Evolutionary conservation across 2,329 filamentous ascomycete genomes (phyloP).

Genomic region (Fusarium siculi): DNA sequence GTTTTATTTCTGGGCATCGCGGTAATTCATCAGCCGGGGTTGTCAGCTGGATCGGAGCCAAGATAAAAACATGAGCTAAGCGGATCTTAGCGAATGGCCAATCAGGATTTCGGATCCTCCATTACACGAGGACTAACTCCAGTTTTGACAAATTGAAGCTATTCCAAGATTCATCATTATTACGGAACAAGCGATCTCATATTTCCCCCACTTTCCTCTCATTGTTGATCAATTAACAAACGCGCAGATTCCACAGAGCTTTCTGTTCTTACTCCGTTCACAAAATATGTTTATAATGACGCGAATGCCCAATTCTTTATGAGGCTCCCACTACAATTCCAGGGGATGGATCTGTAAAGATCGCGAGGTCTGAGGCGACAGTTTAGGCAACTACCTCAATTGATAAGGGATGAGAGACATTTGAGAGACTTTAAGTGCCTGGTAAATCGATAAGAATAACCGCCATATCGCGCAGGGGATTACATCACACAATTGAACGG

Average conservation of each 20-base stretch:
- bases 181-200: fast-evolving
- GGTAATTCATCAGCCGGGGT: conserved; percentile 24
- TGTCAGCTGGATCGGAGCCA: conserved; percentile 12
- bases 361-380: no score
- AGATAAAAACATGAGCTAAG: neutral
- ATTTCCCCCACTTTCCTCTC: fast-evolving
- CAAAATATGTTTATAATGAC: fast-evolving
- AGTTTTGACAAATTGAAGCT: neutral
- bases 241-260: no score
- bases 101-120: fast-evolving
- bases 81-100: fast-evolving
- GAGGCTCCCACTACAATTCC: no score
- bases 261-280: no score
- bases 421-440: fast-evolving
- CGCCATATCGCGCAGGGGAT: neutral
- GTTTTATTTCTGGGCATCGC: neutral
- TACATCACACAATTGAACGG: no score
- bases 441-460: fast-evolving
- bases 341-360: no score
- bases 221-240: fast-evolving
- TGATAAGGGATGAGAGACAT: fast-evolving
- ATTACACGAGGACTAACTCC: neutral
- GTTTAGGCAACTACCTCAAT: no score
- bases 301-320: no score
- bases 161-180: neutral